These are phyloP conservation scores for Echria macrotheca DNA, from an alignment of 495 filamentous ascomycete genomes.

Conservation along the genomic window DNA sequence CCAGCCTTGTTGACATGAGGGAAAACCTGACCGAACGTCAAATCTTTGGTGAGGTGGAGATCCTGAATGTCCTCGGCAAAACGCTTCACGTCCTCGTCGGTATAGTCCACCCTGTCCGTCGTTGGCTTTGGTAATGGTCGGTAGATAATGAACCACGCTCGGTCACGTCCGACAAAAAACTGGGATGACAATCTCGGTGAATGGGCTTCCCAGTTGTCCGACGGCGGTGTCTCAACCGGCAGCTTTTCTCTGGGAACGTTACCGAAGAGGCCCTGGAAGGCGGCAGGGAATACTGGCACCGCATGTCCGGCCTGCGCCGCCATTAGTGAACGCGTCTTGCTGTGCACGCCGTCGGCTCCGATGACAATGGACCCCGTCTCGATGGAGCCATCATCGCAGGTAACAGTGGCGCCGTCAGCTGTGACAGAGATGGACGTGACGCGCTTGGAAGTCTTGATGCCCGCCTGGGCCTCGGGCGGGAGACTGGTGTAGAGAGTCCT, in stretches of 20 bases:
- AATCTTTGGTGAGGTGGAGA: conserved; percentile 16
- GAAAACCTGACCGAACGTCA: conserved; percentile 30
- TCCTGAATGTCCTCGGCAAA: conserved; percentile 27
- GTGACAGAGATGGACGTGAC: conserved; percentile 23
- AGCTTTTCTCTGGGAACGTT: conserved; percentile 12
- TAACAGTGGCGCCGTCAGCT: conserved; percentile 25
- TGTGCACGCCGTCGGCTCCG: conserved; percentile 50
- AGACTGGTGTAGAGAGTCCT: conserved; percentile 31
- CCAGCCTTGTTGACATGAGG: conserved; percentile 17
- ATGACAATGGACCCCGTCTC: conserved; percentile 45
- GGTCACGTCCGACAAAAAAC: conserved; percentile 20
- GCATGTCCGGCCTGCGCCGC: conserved; percentile 14
- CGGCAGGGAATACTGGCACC: conserved; percentile 15
- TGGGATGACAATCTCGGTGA: conserved; percentile 24
- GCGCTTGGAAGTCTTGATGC: conserved; percentile 28
- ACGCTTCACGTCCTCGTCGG: conserved; percentile 24
- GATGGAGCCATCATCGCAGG: conserved; percentile 37
- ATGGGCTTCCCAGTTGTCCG: conserved; percentile 12
- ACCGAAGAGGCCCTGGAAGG: conserved; percentile 36
- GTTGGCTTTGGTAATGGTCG: conserved; percentile 26
- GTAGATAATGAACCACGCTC: conserved; percentile 34
- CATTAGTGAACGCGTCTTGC: conserved; percentile 34
- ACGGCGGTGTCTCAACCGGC: conserved; percentile 11
- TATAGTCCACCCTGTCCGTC: conserved; percentile 23
- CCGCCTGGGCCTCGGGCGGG: conserved; percentile 25